phyloP scores from a whole-genome alignment of 345 rosid species.

The Dipteronia sinensis region DNA sequence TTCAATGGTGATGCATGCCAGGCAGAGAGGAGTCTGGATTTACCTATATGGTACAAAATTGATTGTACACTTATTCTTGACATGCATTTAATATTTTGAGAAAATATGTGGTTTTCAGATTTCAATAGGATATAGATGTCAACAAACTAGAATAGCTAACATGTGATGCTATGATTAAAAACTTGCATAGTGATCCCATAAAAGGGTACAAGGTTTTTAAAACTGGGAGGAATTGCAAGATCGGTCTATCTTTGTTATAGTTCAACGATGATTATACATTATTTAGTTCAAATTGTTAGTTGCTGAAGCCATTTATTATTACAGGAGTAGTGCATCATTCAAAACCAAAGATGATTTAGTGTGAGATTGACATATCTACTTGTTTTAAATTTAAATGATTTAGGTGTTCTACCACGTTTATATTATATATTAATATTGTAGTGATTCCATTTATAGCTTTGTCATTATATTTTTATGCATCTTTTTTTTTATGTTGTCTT shows the following conservation, averaged over 20 bases:
- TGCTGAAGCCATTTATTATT: neutral
- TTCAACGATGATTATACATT: neutral
- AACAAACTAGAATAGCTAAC: neutral
- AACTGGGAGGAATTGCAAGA: neutral
- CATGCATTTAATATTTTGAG: too few species aligned
- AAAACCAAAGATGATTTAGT: neutral
- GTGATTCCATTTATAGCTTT: neutral
- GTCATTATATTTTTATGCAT: neutral
- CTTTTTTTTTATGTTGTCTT: neutral
- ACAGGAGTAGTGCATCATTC: neutral
- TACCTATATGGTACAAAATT: neutral
- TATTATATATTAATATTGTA: neutral
- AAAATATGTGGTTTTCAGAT: neutral
- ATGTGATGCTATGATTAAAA: neutral
- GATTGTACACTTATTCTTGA: neutral
- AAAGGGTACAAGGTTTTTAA: neutral
- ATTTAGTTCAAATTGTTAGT: neutral
- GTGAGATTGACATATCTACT: neutral
- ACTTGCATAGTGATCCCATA: neutral
- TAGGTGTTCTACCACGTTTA: constrained; percentile 3
- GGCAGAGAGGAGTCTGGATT: neutral
- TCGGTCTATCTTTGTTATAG: neutral
- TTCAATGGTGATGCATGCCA: neutral
- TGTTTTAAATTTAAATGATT: neutral
- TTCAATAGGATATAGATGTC: neutral